Conservation (phyloP, 176 grass and related monocot species). For the Oryza glaberrima region DNA sequence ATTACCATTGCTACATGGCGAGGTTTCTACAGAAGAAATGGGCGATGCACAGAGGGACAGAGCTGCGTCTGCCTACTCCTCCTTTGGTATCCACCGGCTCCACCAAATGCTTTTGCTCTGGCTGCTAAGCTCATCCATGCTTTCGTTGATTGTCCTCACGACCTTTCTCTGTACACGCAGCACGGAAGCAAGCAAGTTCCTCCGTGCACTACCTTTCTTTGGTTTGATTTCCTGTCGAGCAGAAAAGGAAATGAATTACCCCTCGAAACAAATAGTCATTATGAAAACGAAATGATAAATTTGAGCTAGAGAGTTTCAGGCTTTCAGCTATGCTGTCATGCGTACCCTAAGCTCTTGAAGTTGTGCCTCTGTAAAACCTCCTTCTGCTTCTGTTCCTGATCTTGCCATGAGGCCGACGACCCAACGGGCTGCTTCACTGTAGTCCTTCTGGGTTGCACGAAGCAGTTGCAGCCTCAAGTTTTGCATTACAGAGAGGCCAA, state of each 20-base stretch:
- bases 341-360: constrained; percentile 88
- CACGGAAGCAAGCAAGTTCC: constrained; percentile 75
- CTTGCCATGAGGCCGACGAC: constrained; percentile 78
- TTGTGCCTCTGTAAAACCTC: constrained; percentile 99
- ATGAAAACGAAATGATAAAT: neutral
- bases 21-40: constrained; percentile 28
- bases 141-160: constrained; percentile 76
- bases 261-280: neutral
- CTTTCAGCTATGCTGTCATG: neutral
- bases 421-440: constrained; percentile 87
- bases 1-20: constrained; percentile 23
- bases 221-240: constrained; percentile 72
- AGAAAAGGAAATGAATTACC: neutral
- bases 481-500: constrained; percentile 89
- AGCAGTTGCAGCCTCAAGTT: constrained; percentile 76
- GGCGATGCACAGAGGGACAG: constrained; percentile 6
- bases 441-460: constrained; percentile 91
- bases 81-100: constrained; percentile 96
- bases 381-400: constrained; percentile 74
- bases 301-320: neutral
- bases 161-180: constrained; percentile 85
- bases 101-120: constrained; percentile 94
- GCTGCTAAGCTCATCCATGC: constrained; percentile 70
- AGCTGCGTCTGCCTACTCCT: constrained; percentile 53
- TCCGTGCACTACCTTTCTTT: constrained; percentile 65